These are phyloP conservation scores for Gloeopeniophorella convolvens DNA, from an alignment of 768 basidiomycete genomes.

Conservation along the genomic window DNA sequence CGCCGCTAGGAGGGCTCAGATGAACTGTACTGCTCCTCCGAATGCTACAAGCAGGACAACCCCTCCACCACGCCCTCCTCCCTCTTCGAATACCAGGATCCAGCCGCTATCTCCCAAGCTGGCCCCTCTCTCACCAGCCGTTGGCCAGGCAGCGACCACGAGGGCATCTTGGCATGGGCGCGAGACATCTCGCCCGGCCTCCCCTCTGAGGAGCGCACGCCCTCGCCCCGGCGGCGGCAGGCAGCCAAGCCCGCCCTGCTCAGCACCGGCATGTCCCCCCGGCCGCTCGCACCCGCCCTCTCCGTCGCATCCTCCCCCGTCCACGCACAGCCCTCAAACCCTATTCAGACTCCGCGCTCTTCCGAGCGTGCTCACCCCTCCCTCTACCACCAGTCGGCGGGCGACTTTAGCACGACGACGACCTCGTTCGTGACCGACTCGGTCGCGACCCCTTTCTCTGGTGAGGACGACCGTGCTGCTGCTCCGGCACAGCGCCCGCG, in stretches of 20 bases:
- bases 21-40: slow-evolving; percentile 50
- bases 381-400: slow-evolving; percentile 14
- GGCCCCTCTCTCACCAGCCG: slow-evolving; percentile 7
- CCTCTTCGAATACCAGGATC: slow-evolving; percentile 13
- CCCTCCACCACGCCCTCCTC: slow-evolving; percentile 14
- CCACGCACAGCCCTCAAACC: slow-evolving; percentile 16
- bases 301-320: slow-evolving; percentile 16
- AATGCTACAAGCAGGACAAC: slow-evolving; percentile 33
- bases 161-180: slow-evolving; percentile 40
- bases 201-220: slow-evolving; percentile 20
- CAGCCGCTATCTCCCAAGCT: slow-evolving; percentile 1
- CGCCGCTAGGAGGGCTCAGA: slow-evolving; percentile 28
- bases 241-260: slow-evolving; percentile 6
- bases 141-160: slow-evolving; percentile 31
- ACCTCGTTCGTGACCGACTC: slow-evolving; percentile 24
- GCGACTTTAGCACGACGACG: slow-evolving; percentile 15
- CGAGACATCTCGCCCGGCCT: slow-evolving; percentile 26
- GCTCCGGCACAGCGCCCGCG: neutral
- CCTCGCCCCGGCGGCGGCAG: slow-evolving; percentile 6
- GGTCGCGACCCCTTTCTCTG: slow-evolving; percentile 28
- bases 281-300: slow-evolving; percentile 18
- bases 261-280: slow-evolving; percentile 14
- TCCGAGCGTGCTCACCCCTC: slow-evolving; percentile 11
- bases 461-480: slow-evolving; percentile 10
- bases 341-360: slow-evolving; percentile 19